A percentile compares a stretch with the other conserved stretches of the same genome.
Conservation (phyloP, 2,329 filamentous ascomycete genomes). For the Nothophaeocryptopus gaeumannii region DNA sequence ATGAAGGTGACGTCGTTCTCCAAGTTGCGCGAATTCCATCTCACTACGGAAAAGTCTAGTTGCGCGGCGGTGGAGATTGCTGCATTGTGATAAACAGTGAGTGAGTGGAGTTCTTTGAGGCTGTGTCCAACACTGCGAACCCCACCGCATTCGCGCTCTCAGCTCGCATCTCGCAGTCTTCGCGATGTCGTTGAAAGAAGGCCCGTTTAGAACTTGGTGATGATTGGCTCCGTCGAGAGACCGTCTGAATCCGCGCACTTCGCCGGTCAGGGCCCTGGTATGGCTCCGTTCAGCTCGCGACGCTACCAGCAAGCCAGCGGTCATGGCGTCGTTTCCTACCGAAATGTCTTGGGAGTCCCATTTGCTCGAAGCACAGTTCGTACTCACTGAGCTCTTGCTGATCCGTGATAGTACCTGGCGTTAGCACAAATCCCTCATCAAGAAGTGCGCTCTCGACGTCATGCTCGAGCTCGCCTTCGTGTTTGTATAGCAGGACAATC, state of each 20-base stretch:
- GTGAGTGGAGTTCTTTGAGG: not conserved
- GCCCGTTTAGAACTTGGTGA: not conserved
- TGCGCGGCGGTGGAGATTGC: not conserved
- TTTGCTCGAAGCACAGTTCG: conserved; percentile 23
- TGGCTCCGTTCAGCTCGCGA: conserved; percentile 9
- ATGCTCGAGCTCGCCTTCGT: conserved; percentile 22
- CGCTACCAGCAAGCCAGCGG: conserved; percentile 16
- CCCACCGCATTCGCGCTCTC: not conserved
- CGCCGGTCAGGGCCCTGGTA: not conserved
- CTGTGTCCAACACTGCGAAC: not conserved
- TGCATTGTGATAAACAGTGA: not conserved
- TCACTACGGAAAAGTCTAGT: not conserved
- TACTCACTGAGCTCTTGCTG: conserved; percentile 25
- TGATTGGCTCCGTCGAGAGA: not conserved
- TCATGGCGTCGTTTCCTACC: conserved; percentile 22
- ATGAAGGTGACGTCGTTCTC: conserved; percentile 12
- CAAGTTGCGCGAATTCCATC: not conserved
- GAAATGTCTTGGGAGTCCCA: conserved; percentile 28
- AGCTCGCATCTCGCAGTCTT: not conserved
- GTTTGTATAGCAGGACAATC: conserved; percentile 27
- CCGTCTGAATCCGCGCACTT: not conserved
- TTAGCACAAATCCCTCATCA: conserved; percentile 20
- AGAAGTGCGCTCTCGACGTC: conserved; percentile 21
- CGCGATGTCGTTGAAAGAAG: not conserved
- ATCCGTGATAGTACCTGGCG: conserved; percentile 13